phyloP scores from a whole-genome alignment of 257 asterid genomes.

The Jacaranda mimosifolia region DNA sequence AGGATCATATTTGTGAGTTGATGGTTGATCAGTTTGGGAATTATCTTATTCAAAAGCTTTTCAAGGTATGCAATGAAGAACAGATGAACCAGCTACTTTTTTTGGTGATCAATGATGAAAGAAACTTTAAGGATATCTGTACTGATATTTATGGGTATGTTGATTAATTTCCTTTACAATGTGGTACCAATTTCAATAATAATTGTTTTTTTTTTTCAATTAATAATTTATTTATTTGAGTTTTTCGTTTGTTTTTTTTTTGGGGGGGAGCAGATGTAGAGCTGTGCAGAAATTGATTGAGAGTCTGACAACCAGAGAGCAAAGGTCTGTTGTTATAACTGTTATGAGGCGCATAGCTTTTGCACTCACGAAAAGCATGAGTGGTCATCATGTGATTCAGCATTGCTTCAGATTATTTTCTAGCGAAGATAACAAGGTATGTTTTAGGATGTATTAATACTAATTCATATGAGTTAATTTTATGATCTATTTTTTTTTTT shows the following conservation, averaged over 20 bases:
- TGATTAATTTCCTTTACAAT: no score
- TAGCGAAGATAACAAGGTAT: slow-evolving; percentile 58
- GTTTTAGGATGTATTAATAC: background rate
- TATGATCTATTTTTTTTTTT: no score
- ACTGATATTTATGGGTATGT: slow-evolving; percentile 55
- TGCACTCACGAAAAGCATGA: slow-evolving; percentile 43
- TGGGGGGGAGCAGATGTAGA: slow-evolving; percentile 47
- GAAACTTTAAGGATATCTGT: slow-evolving; percentile 50
- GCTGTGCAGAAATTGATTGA: slow-evolving; percentile 62
- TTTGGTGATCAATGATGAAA: slow-evolving; percentile 19
- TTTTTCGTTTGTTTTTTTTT: background rate
- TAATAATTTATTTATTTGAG: background rate
- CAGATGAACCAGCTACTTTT: slow-evolving; percentile 51
- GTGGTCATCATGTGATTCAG: slow-evolving; percentile 71
- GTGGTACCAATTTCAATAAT: background rate
- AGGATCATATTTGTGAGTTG: slow-evolving; percentile 50
- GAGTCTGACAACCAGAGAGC: slow-evolving; percentile 43
- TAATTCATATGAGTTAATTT: background rate
- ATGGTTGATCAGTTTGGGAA: slow-evolving; percentile 65
- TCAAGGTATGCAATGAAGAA: slow-evolving; percentile 42
- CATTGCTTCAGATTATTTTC: slow-evolving; percentile 50
- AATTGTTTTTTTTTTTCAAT: background rate
- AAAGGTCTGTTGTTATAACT: slow-evolving; percentile 35
- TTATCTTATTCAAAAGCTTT: slow-evolving; percentile 51
- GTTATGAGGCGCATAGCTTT: slow-evolving; percentile 49